These are phyloP conservation scores for Coniochaeta sp. DNA, from an alignment of 2,329 filamentous ascomycete genomes.

Conservation along the genomic window DNA sequence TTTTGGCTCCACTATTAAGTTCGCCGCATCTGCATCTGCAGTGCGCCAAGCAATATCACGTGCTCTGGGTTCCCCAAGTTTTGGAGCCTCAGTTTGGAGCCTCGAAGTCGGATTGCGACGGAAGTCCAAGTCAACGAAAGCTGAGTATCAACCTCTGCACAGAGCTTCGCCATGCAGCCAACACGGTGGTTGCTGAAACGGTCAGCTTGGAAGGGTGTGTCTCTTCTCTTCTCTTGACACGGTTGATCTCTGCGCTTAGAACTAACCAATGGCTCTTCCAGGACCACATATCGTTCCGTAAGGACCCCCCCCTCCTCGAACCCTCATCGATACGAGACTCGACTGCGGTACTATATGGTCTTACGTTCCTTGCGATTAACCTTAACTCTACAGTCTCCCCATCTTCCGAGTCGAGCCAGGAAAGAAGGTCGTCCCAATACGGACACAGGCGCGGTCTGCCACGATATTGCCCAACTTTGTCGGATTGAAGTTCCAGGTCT, in stretches of 20 bases:
- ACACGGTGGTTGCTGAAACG: constrained; percentile 63
- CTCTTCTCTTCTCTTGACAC: not conserved
- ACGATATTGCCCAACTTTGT: constrained; percentile 92
- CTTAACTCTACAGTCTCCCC: constrained; percentile 40
- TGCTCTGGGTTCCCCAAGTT: not conserved
- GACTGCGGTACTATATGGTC: not conserved
- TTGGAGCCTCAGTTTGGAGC: not conserved
- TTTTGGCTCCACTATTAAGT: not conserved
- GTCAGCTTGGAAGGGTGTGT: constrained; percentile 81
- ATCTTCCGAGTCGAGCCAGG: constrained; percentile 55
- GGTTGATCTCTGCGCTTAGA: not conserved
- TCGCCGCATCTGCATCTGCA: not conserved
- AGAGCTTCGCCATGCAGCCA: constrained; percentile 49
- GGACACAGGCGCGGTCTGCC: constrained; percentile 78
- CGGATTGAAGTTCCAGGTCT: constrained; percentile 79
- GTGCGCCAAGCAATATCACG: not conserved
- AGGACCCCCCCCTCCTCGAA: constrained; percentile 19
- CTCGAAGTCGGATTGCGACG: not conserved
- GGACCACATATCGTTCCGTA: constrained; percentile 49
- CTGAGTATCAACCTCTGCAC: not conserved
- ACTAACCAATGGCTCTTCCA: constrained; percentile 18
- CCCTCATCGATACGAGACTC: not conserved
- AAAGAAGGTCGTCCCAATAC: constrained; percentile 63
- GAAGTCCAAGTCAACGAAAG: not conserved
- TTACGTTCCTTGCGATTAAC: constrained; percentile 5